Conservation (phyloP, 352 stramenopile genomes). For the Pythium dissotocum region DNA sequence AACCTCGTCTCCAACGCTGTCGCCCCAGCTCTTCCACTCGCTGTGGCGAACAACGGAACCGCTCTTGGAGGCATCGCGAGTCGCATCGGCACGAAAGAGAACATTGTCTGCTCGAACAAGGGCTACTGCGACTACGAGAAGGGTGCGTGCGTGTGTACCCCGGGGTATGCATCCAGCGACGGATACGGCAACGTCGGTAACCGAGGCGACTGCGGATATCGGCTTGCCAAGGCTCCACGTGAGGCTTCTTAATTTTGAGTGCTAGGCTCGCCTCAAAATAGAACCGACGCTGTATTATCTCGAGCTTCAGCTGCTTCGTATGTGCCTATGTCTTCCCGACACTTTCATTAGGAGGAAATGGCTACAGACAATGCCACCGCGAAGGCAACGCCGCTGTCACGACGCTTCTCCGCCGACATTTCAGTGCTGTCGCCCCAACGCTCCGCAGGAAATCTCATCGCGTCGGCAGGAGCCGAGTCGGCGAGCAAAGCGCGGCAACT, state of each 20-base stretch:
- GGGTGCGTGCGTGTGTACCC: slow-evolving; percentile 49
- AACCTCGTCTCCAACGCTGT: slow-evolving; percentile 23
- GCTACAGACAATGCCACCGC: not conserved
- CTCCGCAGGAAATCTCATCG: slow-evolving; percentile 7
- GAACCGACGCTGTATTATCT: slow-evolving; percentile 1
- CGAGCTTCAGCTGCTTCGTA: too few relatives aligned
- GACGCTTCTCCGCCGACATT: slow-evolving; percentile 18
- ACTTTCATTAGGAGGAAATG: not conserved
- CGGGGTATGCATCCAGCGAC: slow-evolving; percentile 62
- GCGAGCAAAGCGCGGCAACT: slow-evolving; percentile 32
- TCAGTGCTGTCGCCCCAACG: slow-evolving; percentile 6
- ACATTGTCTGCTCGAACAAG: slow-evolving; percentile 84
- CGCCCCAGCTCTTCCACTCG: slow-evolving; percentile 23
- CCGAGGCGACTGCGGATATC: slow-evolving; percentile 64
- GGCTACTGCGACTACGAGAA: slow-evolving; percentile 77
- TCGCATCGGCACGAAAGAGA: slow-evolving; percentile 88
- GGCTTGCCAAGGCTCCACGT: slow-evolving; percentile 16
- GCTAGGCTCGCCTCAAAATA: slow-evolving; percentile 24
- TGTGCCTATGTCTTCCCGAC: too few relatives aligned
- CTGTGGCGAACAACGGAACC: slow-evolving; percentile 42
- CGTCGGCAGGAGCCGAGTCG: slow-evolving; percentile 16
- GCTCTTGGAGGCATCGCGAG: slow-evolving; percentile 39
- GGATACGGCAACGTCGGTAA: slow-evolving; percentile 55
- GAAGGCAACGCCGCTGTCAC: not conserved
- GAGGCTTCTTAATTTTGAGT: not conserved